phyloP scores from a whole-genome alignment of 352 stramenopile genomes.

The Phytophthora sojae region DNA sequence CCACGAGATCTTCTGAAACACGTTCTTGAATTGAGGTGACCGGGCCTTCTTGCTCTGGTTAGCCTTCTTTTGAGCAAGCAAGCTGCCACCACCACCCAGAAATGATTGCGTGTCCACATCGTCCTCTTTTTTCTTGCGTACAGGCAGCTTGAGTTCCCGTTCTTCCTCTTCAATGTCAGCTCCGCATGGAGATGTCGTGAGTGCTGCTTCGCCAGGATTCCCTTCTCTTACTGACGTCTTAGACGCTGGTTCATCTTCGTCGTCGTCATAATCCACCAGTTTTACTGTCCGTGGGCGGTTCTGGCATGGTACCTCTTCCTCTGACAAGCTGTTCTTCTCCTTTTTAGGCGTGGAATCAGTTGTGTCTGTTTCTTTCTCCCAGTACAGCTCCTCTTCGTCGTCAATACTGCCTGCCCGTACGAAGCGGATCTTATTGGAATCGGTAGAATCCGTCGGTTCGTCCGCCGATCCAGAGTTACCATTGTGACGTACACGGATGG shows the following conservation, averaged over 20 bases:
- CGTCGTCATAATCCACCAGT: slow-evolving; percentile 76
- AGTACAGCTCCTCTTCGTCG: slow-evolving; percentile 84
- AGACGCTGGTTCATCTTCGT: slow-evolving; percentile 57
- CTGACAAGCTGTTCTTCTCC: slow-evolving; percentile 51
- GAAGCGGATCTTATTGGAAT: slow-evolving; percentile 58
- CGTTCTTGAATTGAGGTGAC: slow-evolving; percentile 77
- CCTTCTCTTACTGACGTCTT: slow-evolving; percentile 43
- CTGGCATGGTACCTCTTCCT: slow-evolving; percentile 59
- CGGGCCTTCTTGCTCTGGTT: slow-evolving; percentile 46
- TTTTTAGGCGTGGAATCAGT: slow-evolving; percentile 41
- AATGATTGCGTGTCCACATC: slow-evolving; percentile 59
- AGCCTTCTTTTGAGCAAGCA: slow-evolving; percentile 57
- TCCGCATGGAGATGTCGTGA: slow-evolving; percentile 21
- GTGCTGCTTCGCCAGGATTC: slow-evolving; percentile 24
- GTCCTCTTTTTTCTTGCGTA: slow-evolving; percentile 64
- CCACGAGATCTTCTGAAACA: slow-evolving; percentile 86
- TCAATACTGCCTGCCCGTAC: slow-evolving; percentile 64
- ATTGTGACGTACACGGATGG: slow-evolving; percentile 66
- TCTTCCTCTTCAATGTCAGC: slow-evolving; percentile 41
- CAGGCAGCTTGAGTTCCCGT: slow-evolving; percentile 68
- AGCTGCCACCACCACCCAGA: slow-evolving; percentile 50
- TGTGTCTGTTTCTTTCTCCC: slow-evolving; percentile 73
- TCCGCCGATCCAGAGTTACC: slow-evolving; percentile 49
- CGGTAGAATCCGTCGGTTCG: slow-evolving; percentile 20
- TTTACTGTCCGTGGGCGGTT: slow-evolving; percentile 57